Conservation (phyloP, 2,329 filamentous ascomycete species). For the Zalaria obscura region DNA sequence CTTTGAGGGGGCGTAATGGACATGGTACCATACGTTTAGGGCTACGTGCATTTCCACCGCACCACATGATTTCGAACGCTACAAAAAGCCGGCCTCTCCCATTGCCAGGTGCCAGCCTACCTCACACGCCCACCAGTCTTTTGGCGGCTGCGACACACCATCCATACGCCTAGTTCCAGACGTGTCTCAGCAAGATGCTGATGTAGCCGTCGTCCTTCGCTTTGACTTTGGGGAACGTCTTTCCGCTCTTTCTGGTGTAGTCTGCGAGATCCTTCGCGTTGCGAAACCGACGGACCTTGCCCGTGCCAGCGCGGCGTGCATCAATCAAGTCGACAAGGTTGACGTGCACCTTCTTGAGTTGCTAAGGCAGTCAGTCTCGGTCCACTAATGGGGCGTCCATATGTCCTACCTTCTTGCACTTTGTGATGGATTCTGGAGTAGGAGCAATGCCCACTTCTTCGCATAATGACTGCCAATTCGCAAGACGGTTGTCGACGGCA, state of each 20-base stretch:
- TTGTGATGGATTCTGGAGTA: neutral
- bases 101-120: too few species aligned
- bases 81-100: too few species aligned
- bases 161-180: neutral
- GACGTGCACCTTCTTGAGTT: conserved; percentile 5
- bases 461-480: conserved; percentile 5
- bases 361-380: conserved; percentile 1
- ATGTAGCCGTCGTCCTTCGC: conserved; percentile 6
- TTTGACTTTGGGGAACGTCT: conserved; percentile 1
- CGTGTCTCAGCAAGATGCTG: conserved; percentile 3
- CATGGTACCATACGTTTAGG: too few species aligned
- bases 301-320: neutral
- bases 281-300: conserved; percentile 2
- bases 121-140: too few species aligned
- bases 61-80: too few species aligned
- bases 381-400: neutral
- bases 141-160: too few species aligned
- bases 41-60: too few species aligned
- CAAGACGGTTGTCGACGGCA: conserved; percentile 1
- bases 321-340: conserved; percentile 8
- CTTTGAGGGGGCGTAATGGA: too few species aligned
- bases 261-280: neutral
- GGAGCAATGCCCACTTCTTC: conserved; percentile 4
- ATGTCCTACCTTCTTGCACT: conserved; percentile 8
- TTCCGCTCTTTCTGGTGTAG: conserved; percentile 3